These are phyloP conservation scores for Ambrosiella xylebori DNA, from an alignment of 2,329 filamentous ascomycete genomes.

Conservation along the genomic window DNA sequence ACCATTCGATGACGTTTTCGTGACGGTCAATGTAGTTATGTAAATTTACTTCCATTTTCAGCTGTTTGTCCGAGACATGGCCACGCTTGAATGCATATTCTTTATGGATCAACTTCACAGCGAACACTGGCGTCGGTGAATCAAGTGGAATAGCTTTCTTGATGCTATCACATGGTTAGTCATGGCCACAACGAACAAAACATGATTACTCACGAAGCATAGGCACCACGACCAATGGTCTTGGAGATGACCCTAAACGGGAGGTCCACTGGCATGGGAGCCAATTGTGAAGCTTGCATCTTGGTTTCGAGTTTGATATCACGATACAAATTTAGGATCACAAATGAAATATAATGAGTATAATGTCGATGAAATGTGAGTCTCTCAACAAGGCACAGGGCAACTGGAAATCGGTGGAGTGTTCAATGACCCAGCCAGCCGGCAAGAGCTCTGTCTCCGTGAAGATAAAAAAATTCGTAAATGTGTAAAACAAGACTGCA, in stretches of 20 bases:
- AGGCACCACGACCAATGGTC: conserved; percentile 90
- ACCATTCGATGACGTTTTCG: conserved; percentile 85
- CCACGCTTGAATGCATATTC: conserved; percentile 81
- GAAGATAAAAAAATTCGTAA: no score
- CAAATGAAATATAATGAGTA: no score
- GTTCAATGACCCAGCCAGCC: no score
- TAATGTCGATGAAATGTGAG: no score
- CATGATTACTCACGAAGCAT: conserved; percentile 59
- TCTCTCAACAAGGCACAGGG: no score
- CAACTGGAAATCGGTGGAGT: no score
- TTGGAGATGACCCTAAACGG: conserved; percentile 92
- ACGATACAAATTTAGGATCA: no score
- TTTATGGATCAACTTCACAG: conserved; percentile 98
- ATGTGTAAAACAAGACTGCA: no score
- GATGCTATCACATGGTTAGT: conserved; percentile 39
- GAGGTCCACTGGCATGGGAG: conserved; percentile 66
- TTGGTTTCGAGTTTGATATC: background rate
- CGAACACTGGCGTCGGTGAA: conserved; percentile 59
- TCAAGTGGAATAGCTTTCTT: conserved; percentile 77
- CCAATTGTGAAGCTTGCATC: conserved; percentile 51
- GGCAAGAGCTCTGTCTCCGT: no score
- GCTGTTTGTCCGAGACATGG: conserved; percentile 72
- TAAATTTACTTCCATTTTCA: conserved; percentile 78
- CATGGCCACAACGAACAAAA: conserved; percentile 8
- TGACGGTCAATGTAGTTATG: conserved; percentile 81